Evolutionary conservation across 805 yeast species (phyloP), one percentile per base, ranked within the genome.

Genomic region (Yueomyces sp.): DNA sequence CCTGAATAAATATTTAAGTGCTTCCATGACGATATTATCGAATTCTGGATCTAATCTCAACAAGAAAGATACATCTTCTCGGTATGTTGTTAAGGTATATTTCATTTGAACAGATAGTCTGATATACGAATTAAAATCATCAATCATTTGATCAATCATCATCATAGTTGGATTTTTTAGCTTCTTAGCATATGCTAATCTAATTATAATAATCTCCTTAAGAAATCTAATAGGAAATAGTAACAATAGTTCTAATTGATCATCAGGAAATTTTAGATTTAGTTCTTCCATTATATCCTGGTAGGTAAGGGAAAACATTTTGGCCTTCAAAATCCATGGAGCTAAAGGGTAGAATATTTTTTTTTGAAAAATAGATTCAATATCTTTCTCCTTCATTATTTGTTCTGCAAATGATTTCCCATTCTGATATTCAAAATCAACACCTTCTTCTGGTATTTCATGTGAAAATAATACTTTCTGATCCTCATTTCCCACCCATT

Each of bases 101-200:
- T 86, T 80, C 42, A 87, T 75, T 49, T 77, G 82, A 19, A 85
- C 69, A 0, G 95, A 88, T 33, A 87, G 66, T 40, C 75, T 72
- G 45, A 90, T 74, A 57, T 85, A 86, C 2, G 79, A 72, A 51
- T 79, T 79, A 57, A 90, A 82, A 58, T 86, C 95, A 40, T 77
- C 87, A 47, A 90, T 74, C 73, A 86, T 81, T 63, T 90, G 96
- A 61, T 92, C 98, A 52, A 92, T 85, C 80, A 86, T 85, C 87
- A 86, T 83, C 78, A 88, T 76, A 0, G 96, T 87, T 2, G 96
- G 95, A 53, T 81, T 83, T 42, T 73, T 76, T 40, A 90, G 64
- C 54, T 81, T 82, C 58, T 74, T 70, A 2, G 96, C 95, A 57
- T 85, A 87, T 2, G 72, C 67, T 39, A 90, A 66, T 50, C 96